Percentiles rank a stretch among this genome's conserved stretches.
Evolutionary conservation across 257 asterid genomes (phyloP).

Genomic region (Gentiana macrophylla): DNA sequence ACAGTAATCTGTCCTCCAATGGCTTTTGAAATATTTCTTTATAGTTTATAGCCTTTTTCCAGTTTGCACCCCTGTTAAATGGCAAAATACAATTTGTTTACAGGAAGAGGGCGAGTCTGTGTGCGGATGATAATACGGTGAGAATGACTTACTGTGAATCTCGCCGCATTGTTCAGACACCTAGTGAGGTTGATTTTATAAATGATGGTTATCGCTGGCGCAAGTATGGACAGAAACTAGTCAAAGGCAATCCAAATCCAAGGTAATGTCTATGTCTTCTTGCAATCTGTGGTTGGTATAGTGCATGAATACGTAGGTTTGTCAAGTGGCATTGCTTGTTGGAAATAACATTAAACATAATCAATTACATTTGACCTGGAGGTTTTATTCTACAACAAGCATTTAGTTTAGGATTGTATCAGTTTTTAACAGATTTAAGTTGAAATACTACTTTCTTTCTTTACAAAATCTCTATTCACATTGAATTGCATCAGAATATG

Average conservation of each 20-base stretch:
- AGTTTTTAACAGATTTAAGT: no score
- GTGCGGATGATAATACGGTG: constrained; percentile 34
- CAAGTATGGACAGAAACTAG: constrained; percentile 91
- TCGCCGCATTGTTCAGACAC: constrained; percentile 61
- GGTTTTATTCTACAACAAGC: no score
- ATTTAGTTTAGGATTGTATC: no score
- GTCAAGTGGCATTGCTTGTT: no score
- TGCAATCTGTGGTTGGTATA: background rate
- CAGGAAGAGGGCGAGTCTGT: constrained; percentile 49
- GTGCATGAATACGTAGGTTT: background rate
- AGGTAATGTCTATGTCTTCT: constrained; percentile 32
- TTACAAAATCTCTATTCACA: no score
- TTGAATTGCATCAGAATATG: no score
- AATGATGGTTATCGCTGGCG: constrained; percentile 97
- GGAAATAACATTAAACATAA: no score
- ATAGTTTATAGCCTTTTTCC: constrained; percentile 5
- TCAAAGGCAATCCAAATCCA: constrained; percentile 93
- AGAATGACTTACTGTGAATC: constrained; percentile 40
- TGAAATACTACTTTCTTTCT: no score
- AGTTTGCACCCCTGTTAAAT: constrained; percentile 12
- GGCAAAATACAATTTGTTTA: constrained; percentile 11
- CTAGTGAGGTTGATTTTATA: constrained; percentile 66
- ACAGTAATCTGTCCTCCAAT: constrained; percentile 40
- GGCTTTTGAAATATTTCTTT: constrained; percentile 6
- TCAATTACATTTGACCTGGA: no score